Conservation (phyloP, 2,329 filamentous ascomycete genomes). For the Paecilomyces dactylethromorphus region DNA sequence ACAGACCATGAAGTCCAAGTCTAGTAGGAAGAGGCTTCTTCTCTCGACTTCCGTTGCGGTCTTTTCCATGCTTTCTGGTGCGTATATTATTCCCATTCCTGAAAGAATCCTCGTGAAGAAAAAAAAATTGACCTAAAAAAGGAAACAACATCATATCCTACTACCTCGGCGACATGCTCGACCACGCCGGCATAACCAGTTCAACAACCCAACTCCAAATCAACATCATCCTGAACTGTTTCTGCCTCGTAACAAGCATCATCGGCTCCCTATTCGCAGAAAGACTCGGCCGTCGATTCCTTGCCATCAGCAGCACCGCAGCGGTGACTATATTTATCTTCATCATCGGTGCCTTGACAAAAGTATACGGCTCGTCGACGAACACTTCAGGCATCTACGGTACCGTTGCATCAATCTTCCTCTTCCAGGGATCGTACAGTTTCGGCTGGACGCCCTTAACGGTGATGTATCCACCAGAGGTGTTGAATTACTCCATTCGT, state of each 20-base stretch:
- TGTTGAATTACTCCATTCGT: slow-evolving; percentile 45
- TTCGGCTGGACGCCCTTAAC: slow-evolving; percentile 47
- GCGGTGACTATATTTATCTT: slow-evolving; percentile 39
- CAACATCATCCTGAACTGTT: slow-evolving; percentile 44
- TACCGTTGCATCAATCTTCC: slow-evolving; percentile 34
- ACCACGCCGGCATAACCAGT: slow-evolving; percentile 42
- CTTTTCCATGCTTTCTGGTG: slow-evolving; percentile 13
- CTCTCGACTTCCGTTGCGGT: slow-evolving; percentile 31
- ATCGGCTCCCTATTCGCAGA: slow-evolving; percentile 39
- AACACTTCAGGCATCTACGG: slow-evolving; percentile 7
- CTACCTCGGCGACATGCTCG: slow-evolving; percentile 38
- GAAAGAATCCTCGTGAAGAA: neutral
- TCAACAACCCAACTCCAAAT: slow-evolving; percentile 36
- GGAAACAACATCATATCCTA: slow-evolving; percentile 38
- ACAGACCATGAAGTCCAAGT: slow-evolving; percentile 32
- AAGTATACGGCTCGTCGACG: slow-evolving; percentile 21
- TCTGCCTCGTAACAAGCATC: slow-evolving; percentile 39
- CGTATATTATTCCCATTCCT: neutral
- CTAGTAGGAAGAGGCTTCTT: slow-evolving; percentile 31
- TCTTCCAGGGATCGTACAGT: slow-evolving; percentile 47
- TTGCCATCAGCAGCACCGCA: neutral
- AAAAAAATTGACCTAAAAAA: slow-evolving; percentile 15
- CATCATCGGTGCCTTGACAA: slow-evolving; percentile 46
- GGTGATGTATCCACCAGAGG: slow-evolving; percentile 44
- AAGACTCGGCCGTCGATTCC: slow-evolving; percentile 38